These are phyloP conservation scores for Phaeosphaeriaceae sp. DNA, from an alignment of 2,329 filamentous ascomycete genomes.

Conservation along the genomic window DNA sequence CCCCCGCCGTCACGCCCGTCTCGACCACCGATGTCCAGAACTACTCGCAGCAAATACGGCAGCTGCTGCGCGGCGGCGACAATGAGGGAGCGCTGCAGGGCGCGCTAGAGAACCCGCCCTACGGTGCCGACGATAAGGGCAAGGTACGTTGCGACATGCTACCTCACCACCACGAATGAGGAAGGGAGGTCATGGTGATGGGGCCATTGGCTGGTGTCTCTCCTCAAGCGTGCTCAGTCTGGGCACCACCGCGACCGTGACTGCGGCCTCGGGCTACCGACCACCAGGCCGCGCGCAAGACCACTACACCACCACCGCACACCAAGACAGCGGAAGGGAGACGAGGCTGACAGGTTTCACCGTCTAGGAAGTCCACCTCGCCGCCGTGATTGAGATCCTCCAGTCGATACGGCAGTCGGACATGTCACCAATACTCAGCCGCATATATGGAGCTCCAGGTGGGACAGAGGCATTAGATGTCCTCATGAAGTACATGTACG, in stretches of 20 bases:
- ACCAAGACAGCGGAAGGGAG: conserved; percentile 27
- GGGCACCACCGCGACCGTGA: conserved; percentile 27
- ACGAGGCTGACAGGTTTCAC: conserved; percentile 37
- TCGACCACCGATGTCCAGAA: conserved; percentile 80
- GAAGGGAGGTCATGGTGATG: conserved; percentile 9
- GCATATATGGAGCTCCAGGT: conserved; percentile 78
- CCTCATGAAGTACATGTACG: conserved; percentile 96
- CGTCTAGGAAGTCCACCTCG: conserved; percentile 79
- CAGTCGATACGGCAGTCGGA: conserved; percentile 96
- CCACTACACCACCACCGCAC: conserved; percentile 12
- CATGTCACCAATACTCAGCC: conserved; percentile 86
- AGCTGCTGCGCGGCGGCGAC: conserved; percentile 86
- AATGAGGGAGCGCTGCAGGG: conserved; percentile 84
- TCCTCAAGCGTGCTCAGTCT: conserved; percentile 19
- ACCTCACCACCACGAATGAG: conserved; percentile 15
- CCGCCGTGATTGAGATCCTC: conserved; percentile 89
- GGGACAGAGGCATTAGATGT: conserved; percentile 88
- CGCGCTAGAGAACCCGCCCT: conserved; percentile 86
- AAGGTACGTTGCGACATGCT: conserved; percentile 53
- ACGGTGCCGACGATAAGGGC: conserved; percentile 60
- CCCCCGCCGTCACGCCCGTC: conserved; percentile 76
- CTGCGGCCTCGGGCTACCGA: conserved; percentile 32
- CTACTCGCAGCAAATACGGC: conserved; percentile 80
- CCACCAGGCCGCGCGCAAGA: conserved; percentile 23
- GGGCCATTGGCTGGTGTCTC: conserved; percentile 29